Evolutionary conservation across 331 rosid species (phyloP), one percentile per base, ranked within the genome.

Genomic region (Prunus yedoensis): DNA sequence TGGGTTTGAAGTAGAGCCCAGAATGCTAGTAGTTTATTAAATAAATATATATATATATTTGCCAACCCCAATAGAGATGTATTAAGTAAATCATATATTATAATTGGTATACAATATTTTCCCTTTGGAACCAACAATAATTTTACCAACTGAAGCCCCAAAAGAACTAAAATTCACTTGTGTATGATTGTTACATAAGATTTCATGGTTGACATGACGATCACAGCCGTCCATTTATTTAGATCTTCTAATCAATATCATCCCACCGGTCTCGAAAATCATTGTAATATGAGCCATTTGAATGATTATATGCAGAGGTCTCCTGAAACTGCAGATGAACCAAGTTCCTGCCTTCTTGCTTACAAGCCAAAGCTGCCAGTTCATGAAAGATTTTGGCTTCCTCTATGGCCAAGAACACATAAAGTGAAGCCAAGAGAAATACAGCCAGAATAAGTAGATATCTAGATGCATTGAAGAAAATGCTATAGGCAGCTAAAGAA

Each of bases 401-500:
- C 21, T 76, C 41, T 0, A 62, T 17, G 47, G 76, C 35, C 56
- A 80, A 59, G 28, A 27, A 53, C 41, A 77, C 72, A 45, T 80
- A 78, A 52, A 76, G 13, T 4, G 56, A 47, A 5, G 38, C 64
- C 73, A 80, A 62, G 18, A 80, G 67, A 32, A 74, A 21, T 21
- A 84, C 38, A 3, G 77, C n/a, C 0, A 84, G 63, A 23, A 69
- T 54, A 63, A 66, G 74, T 50, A 63, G 8, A 64, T 35, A 72
- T 68, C 67, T 80, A 7, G 80, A 62, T 61, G 87, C 80, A 81
- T 84, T 84, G 80, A 80, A 84, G 51, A 84, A 84, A 17, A 84
- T 64, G 68, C 59, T 62, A 74, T 80, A 84, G 0, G 85, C 87
- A 71, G 52, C 80, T 75, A 73, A 13, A 46, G 78, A 63, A 49